Base-by-base conservation (phyloP, 1,139 yeast species). In the Pichia sp. region DNA sequence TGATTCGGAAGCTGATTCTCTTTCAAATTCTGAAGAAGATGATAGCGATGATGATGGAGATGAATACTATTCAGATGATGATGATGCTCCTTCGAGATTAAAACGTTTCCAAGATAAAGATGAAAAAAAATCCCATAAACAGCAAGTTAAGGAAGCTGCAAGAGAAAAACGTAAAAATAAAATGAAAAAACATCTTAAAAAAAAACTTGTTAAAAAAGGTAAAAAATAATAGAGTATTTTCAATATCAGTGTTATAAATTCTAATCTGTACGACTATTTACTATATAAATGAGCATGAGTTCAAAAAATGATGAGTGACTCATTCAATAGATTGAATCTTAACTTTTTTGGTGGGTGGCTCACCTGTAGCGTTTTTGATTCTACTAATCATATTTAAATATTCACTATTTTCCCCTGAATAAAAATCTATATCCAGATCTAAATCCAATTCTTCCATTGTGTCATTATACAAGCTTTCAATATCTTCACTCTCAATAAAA, bases 141-240 rank as follows among this genome's bases (percentile, higher is more conserved):
- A 84, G 62, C 86, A 84, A 28, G 84, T 89, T 25, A 93, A 89
- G 66, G 86, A 83, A 42, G 89, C 83, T 18, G 87, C 89, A 57
- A 86, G 85, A 62, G 98, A 91, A 62, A 90, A 87, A 71, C 77
- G 99, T 54, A 84, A 89, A 65, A 83, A 83, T 6, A 95, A 95
- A 68, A 85, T 93, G 84, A 93, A 93, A 69, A 95, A 95, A 69
- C 89, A 87, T 68, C 70, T 89, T 42, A 93, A 93, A 73, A 93
- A 93, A 77, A 85, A 84, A 66, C 70, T 85, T 44, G 75, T 84
- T 8, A 81, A 75, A 58, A 86, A 85, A 22, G 55, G 55, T 25
- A 54, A 54, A 27, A 52, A 54, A 47, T 54, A 22, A 41, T 19
- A 22, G 28, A 36, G 14, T 5, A 7, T 11, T 22, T 8, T 36